Conservation (phyloP, 1,284 basidiomycete genomes). For the Uromyces viciae-fabae region DNA sequence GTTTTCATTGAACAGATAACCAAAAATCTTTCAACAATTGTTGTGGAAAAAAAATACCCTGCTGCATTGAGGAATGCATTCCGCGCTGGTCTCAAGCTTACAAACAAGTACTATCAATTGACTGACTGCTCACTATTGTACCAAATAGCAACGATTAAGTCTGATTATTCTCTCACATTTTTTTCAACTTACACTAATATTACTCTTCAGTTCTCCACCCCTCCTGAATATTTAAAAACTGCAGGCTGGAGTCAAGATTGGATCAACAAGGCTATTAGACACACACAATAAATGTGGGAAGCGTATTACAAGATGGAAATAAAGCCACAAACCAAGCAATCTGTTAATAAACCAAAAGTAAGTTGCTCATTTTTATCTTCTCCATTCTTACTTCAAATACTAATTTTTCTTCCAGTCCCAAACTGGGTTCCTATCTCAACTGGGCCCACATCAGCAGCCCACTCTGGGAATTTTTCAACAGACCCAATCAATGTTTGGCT, state of each 20-base stretch:
- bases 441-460: not conserved
- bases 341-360: not conserved
- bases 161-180: no score
- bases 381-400: no score
- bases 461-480: not conserved
- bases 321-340: not conserved
- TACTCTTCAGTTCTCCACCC: not conserved
- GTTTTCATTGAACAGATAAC: not conserved
- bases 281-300: not conserved
- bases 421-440: no score
- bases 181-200: no score
- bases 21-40: not conserved
- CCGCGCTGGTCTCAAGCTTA: not conserved
- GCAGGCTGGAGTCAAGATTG: not conserved
- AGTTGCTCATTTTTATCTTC: no score
- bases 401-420: no score
- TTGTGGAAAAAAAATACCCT: not conserved
- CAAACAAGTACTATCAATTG: not conserved
- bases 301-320: not conserved
- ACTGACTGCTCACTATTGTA: not conserved
- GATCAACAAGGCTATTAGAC: not conserved
- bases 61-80: not conserved
- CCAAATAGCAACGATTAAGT: not conserved
- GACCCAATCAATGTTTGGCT: not conserved
- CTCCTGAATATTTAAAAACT: not conserved